These are phyloP conservation scores for Smallanthus sonchifolius DNA, from an alignment of 129 eudicot species.

Conservation along the genomic window DNA sequence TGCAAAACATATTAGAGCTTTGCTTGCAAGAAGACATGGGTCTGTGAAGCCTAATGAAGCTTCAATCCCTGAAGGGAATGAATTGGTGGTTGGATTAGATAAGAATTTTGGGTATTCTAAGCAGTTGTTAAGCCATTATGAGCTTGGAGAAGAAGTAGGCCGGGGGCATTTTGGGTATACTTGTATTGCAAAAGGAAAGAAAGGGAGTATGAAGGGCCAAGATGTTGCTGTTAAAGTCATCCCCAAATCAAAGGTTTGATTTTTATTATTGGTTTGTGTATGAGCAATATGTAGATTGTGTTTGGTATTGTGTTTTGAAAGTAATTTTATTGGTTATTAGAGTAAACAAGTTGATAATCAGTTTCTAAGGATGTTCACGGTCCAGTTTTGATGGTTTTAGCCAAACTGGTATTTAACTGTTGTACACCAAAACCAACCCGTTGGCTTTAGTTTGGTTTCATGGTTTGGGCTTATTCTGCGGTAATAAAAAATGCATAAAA, in stretches of 20 bases:
- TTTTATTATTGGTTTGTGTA: background rate
- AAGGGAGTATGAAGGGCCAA: constrained; percentile 90
- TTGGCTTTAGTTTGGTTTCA: too few species aligned
- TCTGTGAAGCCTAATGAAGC: constrained; percentile 90
- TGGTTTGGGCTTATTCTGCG: too few species aligned
- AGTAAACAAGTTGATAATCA: background rate
- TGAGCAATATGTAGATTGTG: background rate
- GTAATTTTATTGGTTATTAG: background rate
- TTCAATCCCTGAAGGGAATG: constrained; percentile 91
- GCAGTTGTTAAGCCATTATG: constrained; percentile 63
- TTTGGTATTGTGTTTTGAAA: background rate
- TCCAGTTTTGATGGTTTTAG: too few species aligned
- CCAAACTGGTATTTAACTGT: too few species aligned
- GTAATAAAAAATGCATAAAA: too few species aligned
- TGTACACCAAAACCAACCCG: too few species aligned
- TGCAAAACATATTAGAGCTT: constrained; percentile 88
- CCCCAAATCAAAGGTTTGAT: constrained; percentile 91
- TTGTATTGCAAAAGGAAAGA: constrained; percentile 80
- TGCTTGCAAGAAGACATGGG: constrained; percentile 88
- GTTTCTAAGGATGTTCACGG: too few species aligned
- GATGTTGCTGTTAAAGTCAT: constrained; percentile 99
- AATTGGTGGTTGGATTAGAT: constrained; percentile 77
- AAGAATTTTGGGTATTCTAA: constrained; percentile 88
- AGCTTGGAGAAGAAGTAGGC: constrained; percentile 93
- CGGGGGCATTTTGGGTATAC: constrained; percentile 98